A percentile compares a stretch with the other conserved stretches of the same genome.
Evolutionary conservation across 164 flowering plant genomes (phyloP).

Genomic region (Tetrastigma voinierianum): DNA sequence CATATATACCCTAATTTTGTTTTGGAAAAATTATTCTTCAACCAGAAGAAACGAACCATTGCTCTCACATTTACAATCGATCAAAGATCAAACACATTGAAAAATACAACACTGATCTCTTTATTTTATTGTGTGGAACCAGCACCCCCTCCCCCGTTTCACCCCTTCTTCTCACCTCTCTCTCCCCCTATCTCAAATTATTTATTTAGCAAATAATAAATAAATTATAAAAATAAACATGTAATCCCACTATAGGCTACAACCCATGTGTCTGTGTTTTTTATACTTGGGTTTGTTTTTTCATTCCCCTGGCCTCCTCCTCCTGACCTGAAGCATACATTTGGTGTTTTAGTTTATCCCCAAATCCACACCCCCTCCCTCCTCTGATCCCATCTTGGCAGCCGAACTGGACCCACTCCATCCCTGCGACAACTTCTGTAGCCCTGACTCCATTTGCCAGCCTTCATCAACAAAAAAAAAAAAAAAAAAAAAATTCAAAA

Average conservation of each 20-base stretch:
- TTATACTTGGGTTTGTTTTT: no score
- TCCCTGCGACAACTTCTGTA: slow-evolving; percentile 1
- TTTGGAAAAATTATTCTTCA: no score
- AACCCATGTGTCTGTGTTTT: slow-evolving; percentile 5
- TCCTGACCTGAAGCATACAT: background rate
- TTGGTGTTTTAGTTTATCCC: no score
- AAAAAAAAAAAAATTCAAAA: background rate
- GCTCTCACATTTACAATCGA: slow-evolving; percentile 20
- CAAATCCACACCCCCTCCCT: background rate
- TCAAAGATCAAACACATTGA: slow-evolving; percentile 5
- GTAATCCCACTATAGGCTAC: slow-evolving; percentile 16
- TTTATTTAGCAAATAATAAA: slow-evolving; percentile 37
- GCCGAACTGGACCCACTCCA: slow-evolving; percentile 2
- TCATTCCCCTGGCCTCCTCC: no score
- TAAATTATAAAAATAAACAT: slow-evolving; percentile 31
- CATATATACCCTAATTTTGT: no score
- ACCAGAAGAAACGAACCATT: background rate
- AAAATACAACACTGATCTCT: slow-evolving; percentile 11
- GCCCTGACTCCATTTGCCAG: background rate
- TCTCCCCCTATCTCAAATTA: slow-evolving; percentile 14
- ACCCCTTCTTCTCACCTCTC: slow-evolving; percentile 8
- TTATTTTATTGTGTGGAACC: slow-evolving; percentile 18
- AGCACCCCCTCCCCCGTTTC: slow-evolving; percentile 9
- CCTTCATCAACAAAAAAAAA: background rate
- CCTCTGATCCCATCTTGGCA: no score